phyloP scores from a whole-genome alignment of 768 basidiomycete species.

The Crucibulum laeve region DNA sequence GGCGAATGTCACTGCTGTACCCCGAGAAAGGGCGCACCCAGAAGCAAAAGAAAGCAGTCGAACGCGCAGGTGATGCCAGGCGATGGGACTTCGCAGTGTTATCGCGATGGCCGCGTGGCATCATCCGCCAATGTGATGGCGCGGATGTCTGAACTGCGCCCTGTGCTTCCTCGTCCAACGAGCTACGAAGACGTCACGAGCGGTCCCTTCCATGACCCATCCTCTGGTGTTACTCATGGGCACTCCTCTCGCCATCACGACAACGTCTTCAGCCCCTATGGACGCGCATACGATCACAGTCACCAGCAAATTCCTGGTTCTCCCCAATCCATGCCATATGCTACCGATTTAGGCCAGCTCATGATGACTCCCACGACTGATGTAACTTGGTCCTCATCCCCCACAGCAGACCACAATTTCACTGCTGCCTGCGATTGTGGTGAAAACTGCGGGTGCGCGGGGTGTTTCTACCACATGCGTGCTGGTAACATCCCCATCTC shows the following conservation, averaged over 20 bases:
- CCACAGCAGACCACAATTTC: conserved; percentile 19
- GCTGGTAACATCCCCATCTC: conserved; percentile 25
- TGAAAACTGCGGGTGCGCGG: conserved; percentile 58
- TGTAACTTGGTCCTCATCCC: conserved; percentile 18
- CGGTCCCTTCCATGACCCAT: conserved; percentile 44
- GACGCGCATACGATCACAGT: conserved; percentile 53
- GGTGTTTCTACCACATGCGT: conserved; percentile 53
- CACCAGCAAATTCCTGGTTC: conserved; percentile 23
- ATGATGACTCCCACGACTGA: conserved; percentile 17
- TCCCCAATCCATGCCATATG: conserved; percentile 16
- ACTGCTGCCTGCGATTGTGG: conserved; percentile 62
- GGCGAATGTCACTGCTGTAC: conserved; percentile 56
- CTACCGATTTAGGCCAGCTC: conserved; percentile 14
- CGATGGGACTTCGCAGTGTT: conserved; percentile 5
- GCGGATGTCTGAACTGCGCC: conserved; percentile 62
- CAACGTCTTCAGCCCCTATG: conserved; percentile 61
- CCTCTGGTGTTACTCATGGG: conserved; percentile 36
- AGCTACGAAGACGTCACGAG: conserved; percentile 15
- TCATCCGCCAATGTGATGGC: conserved; percentile 47
- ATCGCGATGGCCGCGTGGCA: conserved; percentile 10
- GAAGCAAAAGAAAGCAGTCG: conserved; percentile 20
- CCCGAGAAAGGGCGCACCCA: conserved; percentile 39
- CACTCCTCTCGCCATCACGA: conserved; percentile 46
- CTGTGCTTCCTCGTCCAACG: conserved; percentile 62
- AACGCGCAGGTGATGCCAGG: conserved; percentile 7